phyloP scores from a whole-genome alignment of 116 monocot genomes.

The Cymodocea nodosa region DNA sequence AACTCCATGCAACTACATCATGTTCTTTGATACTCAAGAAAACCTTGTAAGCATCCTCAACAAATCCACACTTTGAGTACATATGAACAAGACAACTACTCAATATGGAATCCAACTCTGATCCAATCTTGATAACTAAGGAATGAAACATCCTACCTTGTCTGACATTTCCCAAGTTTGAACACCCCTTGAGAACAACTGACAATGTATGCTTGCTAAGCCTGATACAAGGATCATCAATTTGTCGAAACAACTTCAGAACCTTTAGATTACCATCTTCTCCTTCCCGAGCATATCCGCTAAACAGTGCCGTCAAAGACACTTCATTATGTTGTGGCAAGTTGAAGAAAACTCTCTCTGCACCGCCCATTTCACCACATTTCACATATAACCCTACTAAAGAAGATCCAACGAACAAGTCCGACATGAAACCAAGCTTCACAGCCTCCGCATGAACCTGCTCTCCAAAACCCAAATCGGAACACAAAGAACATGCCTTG shows the following conservation, averaged over 20 bases:
- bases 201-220: constrained; percentile 21
- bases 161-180: constrained; percentile 10
- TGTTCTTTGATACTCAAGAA: constrained; percentile 18
- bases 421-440: constrained; percentile 20
- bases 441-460: constrained; percentile 28
- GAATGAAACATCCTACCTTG: constrained; percentile 18
- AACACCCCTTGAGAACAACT: constrained; percentile 22
- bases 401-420: constrained; percentile 22
- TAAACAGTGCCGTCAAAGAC: constrained; percentile 23
- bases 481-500: constrained; percentile 14
- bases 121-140: constrained; percentile 24
- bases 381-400: constrained; percentile 37
- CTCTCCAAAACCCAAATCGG: constrained; percentile 15
- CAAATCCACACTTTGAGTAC: constrained; percentile 31
- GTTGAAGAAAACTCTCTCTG: constrained; percentile 27
- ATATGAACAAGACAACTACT: constrained; percentile 34
- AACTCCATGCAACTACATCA: constrained; percentile 37
- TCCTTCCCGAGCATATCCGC: constrained; percentile 21
- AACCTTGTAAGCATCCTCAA: constrained; percentile 18
- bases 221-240: constrained; percentile 9
- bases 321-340: constrained; percentile 21
- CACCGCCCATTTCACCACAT: constrained; percentile 23
- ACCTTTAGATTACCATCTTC: constrained; percentile 17
- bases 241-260: constrained; percentile 13
- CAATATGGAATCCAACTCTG: constrained; percentile 20